Evolutionary conservation across 2,329 filamentous ascomycete species (phyloP).

Genomic region (Pseudogymnoascus sp.): DNA sequence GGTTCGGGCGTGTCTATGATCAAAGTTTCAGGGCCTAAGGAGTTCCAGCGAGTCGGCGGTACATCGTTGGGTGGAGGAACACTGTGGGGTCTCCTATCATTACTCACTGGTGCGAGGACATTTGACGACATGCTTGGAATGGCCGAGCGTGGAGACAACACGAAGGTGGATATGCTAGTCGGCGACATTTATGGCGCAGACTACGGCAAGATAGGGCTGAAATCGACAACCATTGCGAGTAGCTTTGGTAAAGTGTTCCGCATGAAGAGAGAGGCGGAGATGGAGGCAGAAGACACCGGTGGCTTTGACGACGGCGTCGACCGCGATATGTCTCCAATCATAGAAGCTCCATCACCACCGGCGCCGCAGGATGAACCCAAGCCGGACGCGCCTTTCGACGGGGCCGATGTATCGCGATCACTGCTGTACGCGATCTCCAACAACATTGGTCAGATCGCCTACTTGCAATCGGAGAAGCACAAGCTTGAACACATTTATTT

Average conservation of each 20-base stretch:
- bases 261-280: slow-evolving; percentile 79
- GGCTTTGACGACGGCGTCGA: slow-evolving; percentile 19
- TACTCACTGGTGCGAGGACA: slow-evolving; percentile 87
- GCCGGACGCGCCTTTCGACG: slow-evolving; percentile 51
- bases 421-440: slow-evolving; percentile 93
- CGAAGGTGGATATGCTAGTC: slow-evolving; percentile 90
- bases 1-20: slow-evolving; percentile 95
- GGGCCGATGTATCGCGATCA: slow-evolving; percentile 82
- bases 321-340: not conserved
- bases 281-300: slow-evolving; percentile 66
- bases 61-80: slow-evolving; percentile 96
- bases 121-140: slow-evolving; percentile 97
- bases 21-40: slow-evolving; percentile 83
- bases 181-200: slow-evolving; percentile 97
- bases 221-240: slow-evolving; percentile 90
- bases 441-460: slow-evolving; percentile 97
- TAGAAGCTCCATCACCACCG: not conserved
- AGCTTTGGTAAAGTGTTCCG: slow-evolving; percentile 96
- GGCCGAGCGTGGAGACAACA: slow-evolving; percentile 86
- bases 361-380: not conserved
- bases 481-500: slow-evolving; percentile 91
- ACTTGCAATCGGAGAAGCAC: slow-evolving; percentile 94
- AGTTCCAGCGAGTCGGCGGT: slow-evolving; percentile 86
- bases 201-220: slow-evolving; percentile 92
- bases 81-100: slow-evolving; percentile 86